These are phyloP conservation scores for Fraxinus quadrangulata DNA, from an alignment of 257 asterid species.

Conservation along the genomic window DNA sequence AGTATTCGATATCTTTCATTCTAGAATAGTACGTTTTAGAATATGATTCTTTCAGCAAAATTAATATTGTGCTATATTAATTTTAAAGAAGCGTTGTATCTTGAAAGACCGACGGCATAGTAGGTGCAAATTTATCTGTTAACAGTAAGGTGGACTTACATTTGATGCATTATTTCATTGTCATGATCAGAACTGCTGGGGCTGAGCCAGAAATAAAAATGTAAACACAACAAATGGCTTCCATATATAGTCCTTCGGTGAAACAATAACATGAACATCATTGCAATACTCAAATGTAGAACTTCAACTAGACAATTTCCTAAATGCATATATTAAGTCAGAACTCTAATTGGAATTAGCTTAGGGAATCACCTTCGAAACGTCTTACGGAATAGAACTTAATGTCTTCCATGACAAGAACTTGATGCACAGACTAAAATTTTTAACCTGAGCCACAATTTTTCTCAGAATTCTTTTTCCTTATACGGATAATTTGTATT, in stretches of 20 bases:
- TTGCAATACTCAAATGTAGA: neutral
- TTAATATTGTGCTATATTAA: too few relatives aligned
- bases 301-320: neutral
- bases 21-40: too few relatives aligned
- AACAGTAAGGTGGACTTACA: neutral
- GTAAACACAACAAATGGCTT: neutral
- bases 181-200: too few relatives aligned
- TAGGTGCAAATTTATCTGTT: constrained; percentile 39
- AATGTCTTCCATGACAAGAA: neutral
- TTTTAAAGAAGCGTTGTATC: too few relatives aligned
- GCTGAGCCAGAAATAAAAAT: too few relatives aligned
- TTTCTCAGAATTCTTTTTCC: neutral
- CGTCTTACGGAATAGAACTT: neutral
- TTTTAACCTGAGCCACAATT: neutral
- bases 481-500: neutral
- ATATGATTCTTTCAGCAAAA: too few relatives aligned
- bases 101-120: too few relatives aligned
- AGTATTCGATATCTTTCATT: too few relatives aligned
- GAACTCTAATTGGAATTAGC: neutral
- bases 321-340: neutral
- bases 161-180: neutral
- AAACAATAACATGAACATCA: neutral
- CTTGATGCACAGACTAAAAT: neutral
- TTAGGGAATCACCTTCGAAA: neutral
- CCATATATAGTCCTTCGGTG: neutral